phyloP scores from a whole-genome alignment of 2,329 filamentous ascomycete species.

The Chaetomium sp. region DNA sequence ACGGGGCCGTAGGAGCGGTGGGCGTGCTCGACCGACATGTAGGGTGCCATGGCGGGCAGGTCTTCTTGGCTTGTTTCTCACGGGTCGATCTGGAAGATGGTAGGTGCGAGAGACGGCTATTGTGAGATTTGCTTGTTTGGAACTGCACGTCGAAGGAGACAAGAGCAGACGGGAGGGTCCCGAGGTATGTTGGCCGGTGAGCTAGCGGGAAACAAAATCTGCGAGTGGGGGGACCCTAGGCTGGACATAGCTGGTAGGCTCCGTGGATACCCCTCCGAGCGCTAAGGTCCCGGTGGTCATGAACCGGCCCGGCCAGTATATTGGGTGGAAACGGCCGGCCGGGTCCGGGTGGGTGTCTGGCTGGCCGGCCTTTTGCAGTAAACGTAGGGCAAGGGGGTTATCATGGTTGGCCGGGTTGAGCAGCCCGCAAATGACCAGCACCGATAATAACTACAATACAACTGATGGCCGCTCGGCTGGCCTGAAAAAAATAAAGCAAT shows the following conservation, averaged over 20 bases:
- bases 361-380: not conserved
- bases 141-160: not conserved
- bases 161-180: not conserved
- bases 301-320: slow-evolving; percentile 5
- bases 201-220: slow-evolving; percentile 9
- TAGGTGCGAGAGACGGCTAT: not conserved
- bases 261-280: not conserved
- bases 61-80: not conserved
- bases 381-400: not conserved
- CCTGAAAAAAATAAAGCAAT: no score
- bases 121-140: not conserved
- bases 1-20: slow-evolving; percentile 23
- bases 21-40: slow-evolving; percentile 23
- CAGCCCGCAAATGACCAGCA: not conserved
- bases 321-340: slow-evolving; percentile 3
- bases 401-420: not conserved
- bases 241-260: not conserved
- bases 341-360: not conserved
- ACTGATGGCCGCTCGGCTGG: not conserved
- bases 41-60: slow-evolving; percentile 19
- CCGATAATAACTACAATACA: not conserved
- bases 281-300: slow-evolving; percentile 4
- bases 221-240: slow-evolving; percentile 17
- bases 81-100: not conserved
- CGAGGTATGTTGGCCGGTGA: not conserved